Evolutionary conservation across 2,329 filamentous ascomycete genomes (phyloP), one percentile per base, ranked within the genome.

Genomic region (Lachnellula hyalina): DNA sequence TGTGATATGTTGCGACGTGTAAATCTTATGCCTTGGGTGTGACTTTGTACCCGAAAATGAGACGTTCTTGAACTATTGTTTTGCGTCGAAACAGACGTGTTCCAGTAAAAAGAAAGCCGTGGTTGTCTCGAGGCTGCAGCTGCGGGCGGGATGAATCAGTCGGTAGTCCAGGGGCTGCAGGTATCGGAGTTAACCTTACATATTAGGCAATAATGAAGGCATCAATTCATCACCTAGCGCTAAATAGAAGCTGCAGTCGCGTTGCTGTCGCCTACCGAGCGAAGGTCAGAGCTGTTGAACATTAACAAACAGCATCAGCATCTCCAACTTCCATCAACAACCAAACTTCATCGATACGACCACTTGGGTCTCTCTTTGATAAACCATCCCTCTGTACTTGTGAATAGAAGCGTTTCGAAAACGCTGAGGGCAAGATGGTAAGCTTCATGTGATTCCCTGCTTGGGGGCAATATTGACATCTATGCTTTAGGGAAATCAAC

Each of bases 401-500:
- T 42, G 42, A 17, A 17, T 47, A 38, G 41, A 41, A 53, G 50
- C 47, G 25, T 47, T 53, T 47, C 40, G 32, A 58, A 32, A 49
- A 25, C 34, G 53, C 57, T 60, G 54, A 36, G 45, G 53, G 50
- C 58, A 64, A 61, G 46, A 69, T 69, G 67, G 67, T 68, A 61
- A 65, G 61, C 55, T 60, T 25, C 25, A 59, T 23, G 56, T 49
- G 32, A 53, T 49, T 32, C 41, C 32, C 35, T 34, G 19, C 28
- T 44, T 14, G 25, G 56, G 56, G 49, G 51, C 53, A 61, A 61
- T 59, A 49, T 54, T 64, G 49, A 67, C 47, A 28, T 47, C 35
- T 54, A 41, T 41, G 25, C 34, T 34, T 17, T 45, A 70, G 68
- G 68, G 68, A 61, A 77, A 79, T 68, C 74, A 77, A 69, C 79